Conservation (phyloP, 305 asterid genomes). For the Salvia sclarea region DNA sequence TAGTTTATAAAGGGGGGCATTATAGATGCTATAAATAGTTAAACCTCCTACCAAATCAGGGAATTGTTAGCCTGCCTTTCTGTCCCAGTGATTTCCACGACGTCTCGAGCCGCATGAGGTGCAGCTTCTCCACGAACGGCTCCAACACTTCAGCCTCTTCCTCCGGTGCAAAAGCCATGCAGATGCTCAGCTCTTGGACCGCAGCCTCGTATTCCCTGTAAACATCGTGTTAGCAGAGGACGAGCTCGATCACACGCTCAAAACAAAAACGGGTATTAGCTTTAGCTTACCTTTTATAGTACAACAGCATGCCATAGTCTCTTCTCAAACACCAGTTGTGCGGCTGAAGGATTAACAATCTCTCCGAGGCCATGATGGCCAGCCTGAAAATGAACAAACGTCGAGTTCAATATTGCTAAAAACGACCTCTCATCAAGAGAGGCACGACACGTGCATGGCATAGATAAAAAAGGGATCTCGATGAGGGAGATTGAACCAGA, state of each 20-base stretch:
- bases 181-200: conserved; percentile 93
- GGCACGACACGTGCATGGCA: background rate
- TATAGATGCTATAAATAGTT: conserved; percentile 2
- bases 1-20: background rate
- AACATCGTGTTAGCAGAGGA: background rate
- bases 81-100: conserved; percentile 37
- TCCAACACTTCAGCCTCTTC: conserved; percentile 60
- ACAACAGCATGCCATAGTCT: conserved; percentile 93
- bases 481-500: background rate
- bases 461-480: background rate
- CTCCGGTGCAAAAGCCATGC: conserved; percentile 96
- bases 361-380: conserved; percentile 89
- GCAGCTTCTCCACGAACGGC: conserved; percentile 80
- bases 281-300: conserved; percentile 60
- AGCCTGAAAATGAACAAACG: conserved; percentile 54
- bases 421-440: background rate
- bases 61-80: conserved; percentile 33
- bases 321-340: conserved; percentile 86
- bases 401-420: background rate
- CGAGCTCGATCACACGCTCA: background rate
- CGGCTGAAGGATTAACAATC: conserved; percentile 85
- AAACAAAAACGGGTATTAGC: too few relatives aligned
- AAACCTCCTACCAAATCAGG: conserved; percentile 19
- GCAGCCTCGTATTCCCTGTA: conserved; percentile 69
- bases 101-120: conserved; percentile 33